Base-by-base conservation (phyloP, 352 stramenopile genomes). In the Globisporangium sylvaticum region DNA sequence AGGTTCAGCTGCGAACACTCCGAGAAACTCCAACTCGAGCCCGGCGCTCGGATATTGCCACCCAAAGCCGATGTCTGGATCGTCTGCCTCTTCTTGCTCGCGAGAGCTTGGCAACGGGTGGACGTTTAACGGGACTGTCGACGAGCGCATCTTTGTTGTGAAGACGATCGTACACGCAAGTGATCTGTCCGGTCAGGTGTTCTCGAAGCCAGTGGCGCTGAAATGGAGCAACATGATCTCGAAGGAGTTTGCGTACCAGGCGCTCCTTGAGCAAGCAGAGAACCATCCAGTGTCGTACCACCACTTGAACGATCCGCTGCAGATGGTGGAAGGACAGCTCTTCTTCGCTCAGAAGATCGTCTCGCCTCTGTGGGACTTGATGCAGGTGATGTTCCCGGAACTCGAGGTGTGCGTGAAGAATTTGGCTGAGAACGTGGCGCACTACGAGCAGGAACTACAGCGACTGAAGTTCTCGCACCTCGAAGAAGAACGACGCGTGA, bases 191-290 rank as follows among this genome's bases (percentile, higher is more conserved):
- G 91, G 87, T 1, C 90, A 97, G 73, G 81, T 92, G 22, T 95
- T 92, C 65, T 81, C 91, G 1, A 95, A 89, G 62, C 86, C 87
- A 5, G 81, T 98, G 4, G 91, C 93, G 42, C 77, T 92, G 57
- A 95, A 96, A 67, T 97, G 93, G 88, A 94, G 87, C 64, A 92
- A 95, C 67, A 90, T 95, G 79, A 94, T 97, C 52, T 83, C 88
- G 61, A 90, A 95, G 65, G 91, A 97, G 68, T 97, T 97, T 71
- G 83, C 84, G 15, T 89, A 87, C 57, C 89, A 97, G 63, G 90
- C 87, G 27, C 66, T 95, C 34, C 75, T 95, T 48, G 89, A 97
- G 60, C 83, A 92, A 58, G 80, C 81, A 0, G 84, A 94, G 56
- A 88, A 91, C 20, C 77, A 96, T 10, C 76, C 88, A 20, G 77